Evolutionary conservation across 306 rosid genomes (phyloP), one percentile per base, ranked within the genome.

Genomic region (Pyrus communis): DNA sequence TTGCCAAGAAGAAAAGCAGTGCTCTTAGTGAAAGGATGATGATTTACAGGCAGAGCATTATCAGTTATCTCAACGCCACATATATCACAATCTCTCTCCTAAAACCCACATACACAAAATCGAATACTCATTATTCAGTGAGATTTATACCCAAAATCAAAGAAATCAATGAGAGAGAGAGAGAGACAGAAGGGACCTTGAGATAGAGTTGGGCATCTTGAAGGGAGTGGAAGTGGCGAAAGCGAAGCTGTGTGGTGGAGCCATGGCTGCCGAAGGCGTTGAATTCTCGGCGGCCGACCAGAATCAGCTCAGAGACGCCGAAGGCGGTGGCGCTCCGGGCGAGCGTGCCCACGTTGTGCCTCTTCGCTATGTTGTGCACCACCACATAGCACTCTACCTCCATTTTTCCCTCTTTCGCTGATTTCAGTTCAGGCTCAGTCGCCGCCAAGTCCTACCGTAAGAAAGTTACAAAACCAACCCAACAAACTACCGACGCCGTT

Each of bases 251-350:
- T 59, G 96, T 87, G 43, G 96, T 88, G 33, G 99, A 92, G 4
- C 96, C 99, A 67, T 92, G 99, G 82, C 92, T 89, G 12, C 99
- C 97, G 67, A 91, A 95, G 57, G 90, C 83, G 87, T 92, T 95
- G 89, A 91, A 95, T 46, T 95, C 97, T 67, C 96, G 79, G 33
- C 98, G 97, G 25, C 99, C 99, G 45, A 95, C 93, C 4, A 95
- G 87, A 31, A 92, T 87, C 5, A 92, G 75, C 78, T 91, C 97
- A 14, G 97, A 83, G 9, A 91, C 99, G 0, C 99, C 97, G 59
- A 95, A 92, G 12, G 97, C 97, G 17, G 97, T 87, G 79, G 98
- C 97, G 66, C 97, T 95, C 9, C 97, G 89, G 52, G 99, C 97
- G 3, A 92, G 91, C 4, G 99, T 92, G 12, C 96, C 97, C 0